Evolutionary conservation across 2,329 filamentous ascomycete genomes (phyloP).

Genomic region (Pezicula neosporulosa): DNA sequence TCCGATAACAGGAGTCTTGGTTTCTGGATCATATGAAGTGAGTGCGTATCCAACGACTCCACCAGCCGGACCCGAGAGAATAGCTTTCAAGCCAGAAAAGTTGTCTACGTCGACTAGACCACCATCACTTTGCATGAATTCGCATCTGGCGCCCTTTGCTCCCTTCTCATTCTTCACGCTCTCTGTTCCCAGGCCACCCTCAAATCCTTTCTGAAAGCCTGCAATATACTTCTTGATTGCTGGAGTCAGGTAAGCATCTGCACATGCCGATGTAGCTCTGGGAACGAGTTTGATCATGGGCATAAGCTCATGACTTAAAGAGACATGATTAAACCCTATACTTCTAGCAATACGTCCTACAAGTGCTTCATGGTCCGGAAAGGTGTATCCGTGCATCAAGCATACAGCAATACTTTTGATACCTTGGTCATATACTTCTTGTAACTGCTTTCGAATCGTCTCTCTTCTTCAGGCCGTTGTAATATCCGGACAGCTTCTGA

Average conservation of each 20-base stretch:
- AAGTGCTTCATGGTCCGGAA: conserved; percentile 77
- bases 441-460: conserved; percentile 55
- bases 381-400: conserved; percentile 90
- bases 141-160: conserved; percentile 72
- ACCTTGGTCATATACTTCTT: conserved; percentile 65
- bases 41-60: conserved; percentile 91
- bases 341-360: conserved; percentile 74
- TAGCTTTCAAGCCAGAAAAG: conserved; percentile 82
- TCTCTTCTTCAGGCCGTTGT: conserved; percentile 53
- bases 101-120: conserved; percentile 69
- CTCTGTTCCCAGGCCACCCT: conserved; percentile 72
- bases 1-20: conserved; percentile 82
- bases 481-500: conserved; percentile 73
- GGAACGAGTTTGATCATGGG: conserved; percentile 75
- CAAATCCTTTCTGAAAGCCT: conserved; percentile 77
- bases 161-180: conserved; percentile 67
- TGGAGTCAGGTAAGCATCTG: conserved; percentile 73
- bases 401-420: conserved; percentile 84
- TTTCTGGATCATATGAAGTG: conserved; percentile 82
- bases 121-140: conserved; percentile 81
- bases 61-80: conserved; percentile 86
- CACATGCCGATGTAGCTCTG: conserved; percentile 65
- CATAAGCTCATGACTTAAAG: conserved; percentile 77
- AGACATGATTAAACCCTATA: conserved; percentile 81
- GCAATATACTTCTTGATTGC: conserved; percentile 68